Base-by-base conservation (phyloP, 1,139 yeast species). In the Scheffersomyces segobiensis region DNA sequence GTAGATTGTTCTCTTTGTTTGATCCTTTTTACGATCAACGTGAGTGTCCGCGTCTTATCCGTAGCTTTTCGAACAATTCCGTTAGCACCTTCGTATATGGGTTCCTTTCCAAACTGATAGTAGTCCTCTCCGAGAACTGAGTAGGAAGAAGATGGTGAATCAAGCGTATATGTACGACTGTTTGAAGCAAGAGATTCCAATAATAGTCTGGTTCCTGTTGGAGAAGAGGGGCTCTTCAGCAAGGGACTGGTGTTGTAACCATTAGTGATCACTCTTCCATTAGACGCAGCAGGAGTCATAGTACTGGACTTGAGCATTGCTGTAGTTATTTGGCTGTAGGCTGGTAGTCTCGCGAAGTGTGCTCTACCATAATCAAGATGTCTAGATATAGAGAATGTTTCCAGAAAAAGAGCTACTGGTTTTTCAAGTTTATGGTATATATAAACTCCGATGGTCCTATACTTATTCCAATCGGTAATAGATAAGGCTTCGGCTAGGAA, bases 1-100 rank as follows among this genome's bases (percentile, higher is more conserved):
- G 62, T 58, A 0, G 66, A 32, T 32, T 68, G 67, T 2, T 61
- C 51, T 0, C 63, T 60, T 14, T 66, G 68, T 46, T 62, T 59
- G 14, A 70, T 67, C 59, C 79, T 79, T 49, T 78, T 67, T 18
- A 74, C 73, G n/a, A 77, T 66, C 2, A 64, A 60, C 19, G 63
- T 55, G 5, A 54, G 18, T 6, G 64, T 60, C 21, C 65, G 67
- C 1, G 58, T 5, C 46, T 67, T 65, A 55, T 71, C 71, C 1
- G 71, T 61, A 17, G 79, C 82, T 57, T 75, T 76, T 55, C 67
- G 68, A 3, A 80, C 70, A 19, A 74, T 67, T 3, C 84, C 84
- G 62, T 79, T 79, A 8, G 82, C 82, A 3, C 84, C 83, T 63
- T 80, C 84, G 61, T 75, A 80, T 19, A 80, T 63, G 10, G 81